phyloP scores from a whole-genome alignment of 176 grass and related monocot genomes.

The Dendrocalamus sinicus region DNA sequence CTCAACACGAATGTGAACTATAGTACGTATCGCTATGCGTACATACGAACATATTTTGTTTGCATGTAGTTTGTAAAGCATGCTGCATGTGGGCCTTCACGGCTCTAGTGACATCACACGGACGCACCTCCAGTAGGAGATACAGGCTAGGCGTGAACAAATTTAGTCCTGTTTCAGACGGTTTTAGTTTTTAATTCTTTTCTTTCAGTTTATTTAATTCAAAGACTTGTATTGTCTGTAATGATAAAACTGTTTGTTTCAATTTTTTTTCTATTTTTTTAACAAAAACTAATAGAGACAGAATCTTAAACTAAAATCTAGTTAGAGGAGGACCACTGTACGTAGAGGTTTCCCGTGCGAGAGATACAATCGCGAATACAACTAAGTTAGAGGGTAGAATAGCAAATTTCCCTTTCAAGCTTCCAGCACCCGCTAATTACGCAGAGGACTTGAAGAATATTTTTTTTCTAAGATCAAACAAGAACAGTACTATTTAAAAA shows the following conservation, averaged over 20 bases:
- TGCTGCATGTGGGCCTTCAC: no score
- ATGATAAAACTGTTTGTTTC: no score
- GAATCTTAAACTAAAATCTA: no score
- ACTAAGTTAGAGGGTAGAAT: background rate
- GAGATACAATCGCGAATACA: background rate
- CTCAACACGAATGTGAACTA: background rate
- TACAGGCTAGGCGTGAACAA: background rate
- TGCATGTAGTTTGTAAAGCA: no score
- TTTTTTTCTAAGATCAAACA: no score
- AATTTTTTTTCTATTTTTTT: no score
- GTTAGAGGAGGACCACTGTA: no score
- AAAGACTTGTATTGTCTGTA: no score
- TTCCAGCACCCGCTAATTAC: constrained; percentile 31
- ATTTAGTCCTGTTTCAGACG: background rate
- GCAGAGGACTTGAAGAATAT: background rate
- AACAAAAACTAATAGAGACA: no score
- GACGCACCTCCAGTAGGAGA: background rate
- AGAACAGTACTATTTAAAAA: background rate
- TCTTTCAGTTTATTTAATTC: no score
- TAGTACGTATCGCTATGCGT: background rate
- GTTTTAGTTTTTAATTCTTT: no score
- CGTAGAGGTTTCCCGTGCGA: background rate
- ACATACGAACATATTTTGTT: background rate
- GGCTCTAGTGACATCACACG: no score
- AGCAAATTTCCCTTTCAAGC: background rate